Evolutionary conservation across 148 eudicot genomes (phyloP).

Genomic region (Nyssa sinensis): DNA sequence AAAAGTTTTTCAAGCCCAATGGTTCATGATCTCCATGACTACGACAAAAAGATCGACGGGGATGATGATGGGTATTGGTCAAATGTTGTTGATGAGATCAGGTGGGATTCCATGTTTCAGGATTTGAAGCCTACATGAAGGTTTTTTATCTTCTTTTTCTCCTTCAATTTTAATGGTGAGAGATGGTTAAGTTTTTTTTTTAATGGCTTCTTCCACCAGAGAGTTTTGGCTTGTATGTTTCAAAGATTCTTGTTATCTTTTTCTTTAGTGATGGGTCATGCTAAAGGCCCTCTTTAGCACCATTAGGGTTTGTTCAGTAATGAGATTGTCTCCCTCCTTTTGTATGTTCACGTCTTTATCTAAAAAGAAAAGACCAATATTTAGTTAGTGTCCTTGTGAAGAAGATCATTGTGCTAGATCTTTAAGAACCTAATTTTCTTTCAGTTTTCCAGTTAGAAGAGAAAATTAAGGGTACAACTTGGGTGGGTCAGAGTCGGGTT

Average conservation of each 20-base stretch:
- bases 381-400: neutral
- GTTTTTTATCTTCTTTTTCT: no score
- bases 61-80: constrained; percentile 49
- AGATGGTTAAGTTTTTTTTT: constrained; percentile 17
- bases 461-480: no score
- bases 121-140: neutral
- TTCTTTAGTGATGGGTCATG: constrained; percentile 3
- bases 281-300: constrained; percentile 5
- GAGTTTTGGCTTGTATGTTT: neutral
- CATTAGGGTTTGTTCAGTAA: neutral
- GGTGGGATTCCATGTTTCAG: neutral
- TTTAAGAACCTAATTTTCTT: no score
- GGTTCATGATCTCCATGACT: constrained; percentile 36
- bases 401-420: neutral
- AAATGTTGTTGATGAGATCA: constrained; percentile 43
- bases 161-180: neutral
- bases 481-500: no score
- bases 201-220: constrained; percentile 6
- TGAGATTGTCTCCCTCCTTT: neutral
- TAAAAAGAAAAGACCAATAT: neutral
- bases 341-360: neutral
- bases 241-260: neutral
- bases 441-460: no score
- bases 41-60: constrained; percentile 15
- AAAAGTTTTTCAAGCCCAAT: constrained; percentile 54